These are phyloP conservation scores for Eucalyptus marginata DNA, from an alignment of 345 rosid species.

Conservation along the genomic window DNA sequence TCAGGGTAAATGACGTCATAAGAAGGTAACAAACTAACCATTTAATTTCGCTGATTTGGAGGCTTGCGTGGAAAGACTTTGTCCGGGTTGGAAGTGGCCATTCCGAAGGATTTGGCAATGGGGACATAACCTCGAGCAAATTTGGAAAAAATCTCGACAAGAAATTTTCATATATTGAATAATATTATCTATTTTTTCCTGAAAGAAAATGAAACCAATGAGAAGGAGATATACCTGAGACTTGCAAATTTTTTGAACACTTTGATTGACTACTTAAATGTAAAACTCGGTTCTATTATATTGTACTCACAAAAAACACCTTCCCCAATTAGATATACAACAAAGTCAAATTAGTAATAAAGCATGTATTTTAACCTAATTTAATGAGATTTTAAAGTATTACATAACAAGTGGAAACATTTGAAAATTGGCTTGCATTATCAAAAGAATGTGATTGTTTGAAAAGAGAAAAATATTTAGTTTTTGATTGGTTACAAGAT, in stretches of 20 bases:
- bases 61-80: neutral
- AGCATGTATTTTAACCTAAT: neutral
- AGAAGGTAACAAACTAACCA: neutral
- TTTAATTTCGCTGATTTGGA: neutral
- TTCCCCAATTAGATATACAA: neutral
- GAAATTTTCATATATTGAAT: neutral
- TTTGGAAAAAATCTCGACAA: neutral
- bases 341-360: neutral
- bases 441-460: neutral
- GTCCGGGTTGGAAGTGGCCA: neutral
- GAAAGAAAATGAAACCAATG: neutral
- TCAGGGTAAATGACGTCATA: neutral
- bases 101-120: neutral
- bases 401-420: neutral
- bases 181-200: too few relatives aligned
- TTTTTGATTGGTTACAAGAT: neutral
- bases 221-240: neutral
- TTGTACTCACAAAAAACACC: neutral
- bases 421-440: neutral
- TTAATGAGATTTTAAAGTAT: neutral
- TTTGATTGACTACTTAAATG: neutral
- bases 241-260: neutral
- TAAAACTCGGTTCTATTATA: neutral
- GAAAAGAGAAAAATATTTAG: neutral
- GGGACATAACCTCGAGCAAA: neutral